Evolutionary conservation across 1,284 basidiomycete species (phyloP), one percentile per base, ranked within the genome.

Genomic region (Golubevia sp.): DNA sequence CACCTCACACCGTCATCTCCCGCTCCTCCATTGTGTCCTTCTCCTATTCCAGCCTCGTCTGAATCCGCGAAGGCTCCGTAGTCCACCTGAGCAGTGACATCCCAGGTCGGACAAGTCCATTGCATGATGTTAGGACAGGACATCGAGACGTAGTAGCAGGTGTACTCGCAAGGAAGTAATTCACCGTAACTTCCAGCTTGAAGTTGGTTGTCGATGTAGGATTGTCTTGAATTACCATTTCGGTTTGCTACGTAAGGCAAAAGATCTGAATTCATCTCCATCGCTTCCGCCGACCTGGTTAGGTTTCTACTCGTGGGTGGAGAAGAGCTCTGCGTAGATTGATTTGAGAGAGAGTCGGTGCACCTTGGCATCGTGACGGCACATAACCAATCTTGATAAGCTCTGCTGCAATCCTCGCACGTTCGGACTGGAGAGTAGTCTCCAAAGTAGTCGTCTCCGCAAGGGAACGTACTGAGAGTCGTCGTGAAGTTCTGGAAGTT

Each of bases 381-480:
- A 62, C 85, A 86, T 0, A 84, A 63, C 83, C 84, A 86, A 55
- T 78, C 74, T 24, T 66, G 74, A 61, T 86, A 86, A 2, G 84
- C 78, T 23, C 58, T 70, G 50, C 72, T 63, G 72, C 85, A 86
- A 62, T 76, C 79, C 3, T 65, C 62, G 68, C 85, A 86, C 0
- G 77, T 85, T 38, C 82, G 68, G 5, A 85, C 79, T 54, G 73
- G 76, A 21, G 84, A 85, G 61, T 84, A 86, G 55, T 65, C 64
- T 13, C 85, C 85, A 58, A 83, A 80, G 50, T 75, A 60, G 49
- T 69, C 64, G 52, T 65, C 62, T 24, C 63, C 71, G 66, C 85
- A 86, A 0, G 85, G 82, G 58, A 85, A 86, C n/a, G 84, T 85
- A 27, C 71, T 71, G n/a, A 86, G 68, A 2, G 82, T 84, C 24